Evolutionary conservation across 2,329 filamentous ascomycete genomes (phyloP).

Genomic region (Drechslera avenae): DNA sequence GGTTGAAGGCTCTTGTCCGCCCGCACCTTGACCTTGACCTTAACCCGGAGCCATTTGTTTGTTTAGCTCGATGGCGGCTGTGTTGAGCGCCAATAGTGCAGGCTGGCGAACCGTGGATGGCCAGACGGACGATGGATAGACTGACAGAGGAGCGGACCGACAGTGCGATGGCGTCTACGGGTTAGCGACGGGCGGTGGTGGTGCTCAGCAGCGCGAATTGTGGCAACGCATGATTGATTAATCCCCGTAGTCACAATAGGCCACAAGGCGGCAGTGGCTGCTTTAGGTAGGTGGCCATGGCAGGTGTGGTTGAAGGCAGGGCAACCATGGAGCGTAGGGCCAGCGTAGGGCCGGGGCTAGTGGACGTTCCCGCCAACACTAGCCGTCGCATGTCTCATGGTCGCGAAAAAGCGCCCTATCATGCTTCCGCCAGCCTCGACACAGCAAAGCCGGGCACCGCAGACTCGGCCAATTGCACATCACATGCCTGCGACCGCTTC

Average conservation of each 20-base stretch:
- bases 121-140: not conserved
- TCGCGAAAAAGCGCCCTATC: not conserved
- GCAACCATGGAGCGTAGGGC: not conserved
- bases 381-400: constrained; percentile 1
- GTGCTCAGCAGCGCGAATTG: too few relatives aligned
- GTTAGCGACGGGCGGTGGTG: not conserved
- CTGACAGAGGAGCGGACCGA: not conserved
- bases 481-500: constrained; percentile 7
- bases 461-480: constrained; percentile 9
- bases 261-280: constrained; percentile 7
- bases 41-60: not conserved
- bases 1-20: not conserved
- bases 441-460: constrained; percentile 1
- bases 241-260: not conserved
- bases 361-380: constrained; percentile 6
- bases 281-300: constrained; percentile 30
- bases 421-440: not conserved
- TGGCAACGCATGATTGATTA: not conserved
- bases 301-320: not conserved
- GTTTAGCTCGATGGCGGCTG: not conserved
- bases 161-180: not conserved
- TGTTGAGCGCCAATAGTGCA: not conserved
- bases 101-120: not conserved
- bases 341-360: constrained; percentile 6
- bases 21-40: not conserved